phyloP scores from a whole-genome alignment of 2,329 filamentous ascomycete genomes.

The Fusarium keratoplasticum region DNA sequence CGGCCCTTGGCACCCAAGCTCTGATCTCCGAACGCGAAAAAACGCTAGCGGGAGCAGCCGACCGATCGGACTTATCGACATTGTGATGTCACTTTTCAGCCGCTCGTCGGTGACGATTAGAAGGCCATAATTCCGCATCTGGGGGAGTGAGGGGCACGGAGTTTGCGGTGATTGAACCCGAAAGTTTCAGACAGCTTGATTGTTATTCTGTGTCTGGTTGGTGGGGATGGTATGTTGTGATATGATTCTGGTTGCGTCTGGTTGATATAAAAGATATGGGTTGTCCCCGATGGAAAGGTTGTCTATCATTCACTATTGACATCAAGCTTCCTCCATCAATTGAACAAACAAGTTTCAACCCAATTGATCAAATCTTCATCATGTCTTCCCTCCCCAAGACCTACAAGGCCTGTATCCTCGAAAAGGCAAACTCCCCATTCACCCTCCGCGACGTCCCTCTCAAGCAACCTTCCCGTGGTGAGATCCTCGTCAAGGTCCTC shows the following conservation, averaged over 20 bases:
- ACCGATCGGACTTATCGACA: neutral
- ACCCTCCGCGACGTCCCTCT: conserved; percentile 70
- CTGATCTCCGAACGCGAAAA: conserved; percentile 23
- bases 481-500: conserved; percentile 77
- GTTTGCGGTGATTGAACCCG: neutral
- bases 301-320: neutral
- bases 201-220: neutral
- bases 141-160: neutral
- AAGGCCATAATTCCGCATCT: conserved; percentile 14
- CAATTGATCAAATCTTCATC: neutral
- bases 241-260: conserved; percentile 4
- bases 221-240: neutral
- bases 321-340: neutral
- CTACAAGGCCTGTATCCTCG: conserved; percentile 74
- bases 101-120: neutral
- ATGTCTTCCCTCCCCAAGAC: conserved; percentile 67
- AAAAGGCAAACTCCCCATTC: conserved; percentile 63
- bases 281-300: neutral
- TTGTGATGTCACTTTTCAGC: conserved; percentile 26
- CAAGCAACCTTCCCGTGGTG: conserved; percentile 63
- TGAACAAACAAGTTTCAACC: neutral
- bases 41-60: neutral
- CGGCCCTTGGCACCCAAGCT: neutral
- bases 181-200: neutral
- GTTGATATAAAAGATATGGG: neutral